These are phyloP conservation scores for Clavispora asparagi DNA, from an alignment of 805 yeast species.

Conservation along the genomic window DNA sequence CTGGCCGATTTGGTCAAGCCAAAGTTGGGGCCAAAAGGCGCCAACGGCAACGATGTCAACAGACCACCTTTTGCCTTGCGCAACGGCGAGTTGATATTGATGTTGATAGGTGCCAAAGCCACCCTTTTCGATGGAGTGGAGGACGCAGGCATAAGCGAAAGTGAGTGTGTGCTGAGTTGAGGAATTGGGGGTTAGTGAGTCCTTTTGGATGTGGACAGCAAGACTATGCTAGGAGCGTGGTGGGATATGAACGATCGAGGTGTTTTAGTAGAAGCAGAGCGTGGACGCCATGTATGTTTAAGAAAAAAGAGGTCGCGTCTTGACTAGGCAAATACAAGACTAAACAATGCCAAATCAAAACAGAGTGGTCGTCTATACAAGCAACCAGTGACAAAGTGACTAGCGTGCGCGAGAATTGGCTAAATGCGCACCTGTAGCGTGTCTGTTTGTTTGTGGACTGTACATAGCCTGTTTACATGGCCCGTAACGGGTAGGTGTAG, in stretches of 20 bases:
- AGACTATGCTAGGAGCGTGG: neutral
- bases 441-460: constrained; percentile 13
- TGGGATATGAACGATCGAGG: neutral
- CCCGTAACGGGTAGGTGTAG: neutral
- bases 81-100: constrained; percentile 21
- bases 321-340: constrained; percentile 1
- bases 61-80: constrained; percentile 7
- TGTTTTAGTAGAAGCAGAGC: neutral
- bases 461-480: neutral
- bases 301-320: neutral
- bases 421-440: constrained; percentile 7
- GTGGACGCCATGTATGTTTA: neutral
- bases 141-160: constrained; percentile 10
- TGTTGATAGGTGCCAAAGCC: constrained; percentile 34
- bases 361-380: constrained; percentile 2
- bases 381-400: neutral
- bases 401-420: neutral
- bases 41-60: constrained; percentile 12
- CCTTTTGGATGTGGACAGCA: neutral
- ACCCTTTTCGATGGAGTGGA: constrained; percentile 23
- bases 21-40: constrained; percentile 14
- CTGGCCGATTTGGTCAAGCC: constrained; percentile 13
- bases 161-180: neutral
- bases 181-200: neutral
- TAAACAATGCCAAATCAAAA: constrained; percentile 11